A percentile compares a stretch with the other conserved stretches of the same genome.
Evolutionary conservation across 306 rosid genomes (phyloP).

Genomic region (Rosa chinensis): DNA sequence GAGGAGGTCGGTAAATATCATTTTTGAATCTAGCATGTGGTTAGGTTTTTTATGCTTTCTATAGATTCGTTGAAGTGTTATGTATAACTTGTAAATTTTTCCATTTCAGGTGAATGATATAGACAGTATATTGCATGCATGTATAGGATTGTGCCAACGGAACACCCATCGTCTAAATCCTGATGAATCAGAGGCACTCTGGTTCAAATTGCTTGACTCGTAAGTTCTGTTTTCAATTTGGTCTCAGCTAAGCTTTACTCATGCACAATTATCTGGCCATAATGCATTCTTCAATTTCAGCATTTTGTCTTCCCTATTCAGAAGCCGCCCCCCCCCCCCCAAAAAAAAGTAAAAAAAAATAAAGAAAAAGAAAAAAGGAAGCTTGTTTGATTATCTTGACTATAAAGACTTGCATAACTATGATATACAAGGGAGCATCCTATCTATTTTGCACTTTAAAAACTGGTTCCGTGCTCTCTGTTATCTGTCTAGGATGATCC

Average conservation of each 20-base stretch:
- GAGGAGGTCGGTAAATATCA: slow-evolving; percentile 63
- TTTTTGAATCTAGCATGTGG: slow-evolving; percentile 21
- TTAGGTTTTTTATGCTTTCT: slow-evolving; percentile 15
- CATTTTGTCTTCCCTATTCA: not conserved
- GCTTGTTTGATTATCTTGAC: slow-evolving; percentile 10
- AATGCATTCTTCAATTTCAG: not conserved
- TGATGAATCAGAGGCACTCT: slow-evolving; percentile 89
- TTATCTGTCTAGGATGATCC: not conserved
- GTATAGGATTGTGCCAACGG: slow-evolving; percentile 93
- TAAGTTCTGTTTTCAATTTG: slow-evolving; percentile 40
- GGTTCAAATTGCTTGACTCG: slow-evolving; percentile 97
- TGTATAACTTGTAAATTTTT: slow-evolving; percentile 20
- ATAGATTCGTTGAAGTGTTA: slow-evolving; percentile 22
- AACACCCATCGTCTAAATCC: slow-evolving; percentile 96
- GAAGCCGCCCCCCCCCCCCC: too few relatives aligned
- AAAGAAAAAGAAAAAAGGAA: too few relatives aligned
- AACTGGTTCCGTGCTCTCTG: not conserved
- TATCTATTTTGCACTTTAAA: not conserved
- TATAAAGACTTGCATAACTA: not conserved
- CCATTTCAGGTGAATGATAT: slow-evolving; percentile 61
- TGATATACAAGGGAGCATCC: not conserved
- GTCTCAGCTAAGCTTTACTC: slow-evolving; percentile 13
- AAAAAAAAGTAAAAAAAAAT: too few relatives aligned
- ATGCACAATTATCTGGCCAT: not conserved
- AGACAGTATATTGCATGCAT: slow-evolving; percentile 59